Conservation (phyloP, 768 basidiomycete species). For the Tricholoma bakamatsutake region DNA sequence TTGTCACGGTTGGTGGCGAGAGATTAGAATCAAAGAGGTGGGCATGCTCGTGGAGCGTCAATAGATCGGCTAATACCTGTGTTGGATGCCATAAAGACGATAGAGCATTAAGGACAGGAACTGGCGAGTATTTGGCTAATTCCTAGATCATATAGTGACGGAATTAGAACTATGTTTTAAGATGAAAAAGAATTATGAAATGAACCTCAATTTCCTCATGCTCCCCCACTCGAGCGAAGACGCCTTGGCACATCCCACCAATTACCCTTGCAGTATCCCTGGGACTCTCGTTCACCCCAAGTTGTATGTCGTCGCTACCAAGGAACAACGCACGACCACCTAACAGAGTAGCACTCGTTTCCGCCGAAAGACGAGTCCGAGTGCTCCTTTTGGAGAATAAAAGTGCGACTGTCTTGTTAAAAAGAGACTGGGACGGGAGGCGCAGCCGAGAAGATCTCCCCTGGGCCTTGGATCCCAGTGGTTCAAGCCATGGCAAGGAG, state of each 20-base stretch:
- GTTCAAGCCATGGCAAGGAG: constrained; percentile 63
- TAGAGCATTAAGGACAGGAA: constrained; percentile 94
- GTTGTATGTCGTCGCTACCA: constrained; percentile 85
- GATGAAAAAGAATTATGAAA: constrained; percentile 3
- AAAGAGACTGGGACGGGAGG: constrained; percentile 69
- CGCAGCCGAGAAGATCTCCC: constrained; percentile 35
- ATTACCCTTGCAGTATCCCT: constrained; percentile 86
- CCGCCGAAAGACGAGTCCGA: constrained; percentile 82
- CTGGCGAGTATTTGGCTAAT: constrained; percentile 82
- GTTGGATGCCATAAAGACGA: constrained; percentile 97
- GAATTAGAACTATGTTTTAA: neutral
- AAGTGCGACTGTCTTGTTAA: constrained; percentile 81
- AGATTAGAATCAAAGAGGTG: constrained; percentile 40
- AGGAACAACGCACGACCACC: constrained; percentile 91
- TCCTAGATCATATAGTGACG: constrained; percentile 48
- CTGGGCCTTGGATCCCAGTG: constrained; percentile 34
- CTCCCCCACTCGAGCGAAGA: constrained; percentile 92
- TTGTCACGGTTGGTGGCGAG: constrained; percentile 16
- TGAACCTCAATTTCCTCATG: constrained; percentile 90
- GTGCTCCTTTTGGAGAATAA: constrained; percentile 94
- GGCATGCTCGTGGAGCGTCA: constrained; percentile 80
- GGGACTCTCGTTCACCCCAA: constrained; percentile 89
- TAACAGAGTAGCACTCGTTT: constrained; percentile 72
- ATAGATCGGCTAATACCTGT: constrained; percentile 87
- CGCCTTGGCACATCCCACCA: constrained; percentile 92